phyloP scores from a whole-genome alignment of 2,329 filamentous ascomycete genomes.

The Botryotinia calthae region DNA sequence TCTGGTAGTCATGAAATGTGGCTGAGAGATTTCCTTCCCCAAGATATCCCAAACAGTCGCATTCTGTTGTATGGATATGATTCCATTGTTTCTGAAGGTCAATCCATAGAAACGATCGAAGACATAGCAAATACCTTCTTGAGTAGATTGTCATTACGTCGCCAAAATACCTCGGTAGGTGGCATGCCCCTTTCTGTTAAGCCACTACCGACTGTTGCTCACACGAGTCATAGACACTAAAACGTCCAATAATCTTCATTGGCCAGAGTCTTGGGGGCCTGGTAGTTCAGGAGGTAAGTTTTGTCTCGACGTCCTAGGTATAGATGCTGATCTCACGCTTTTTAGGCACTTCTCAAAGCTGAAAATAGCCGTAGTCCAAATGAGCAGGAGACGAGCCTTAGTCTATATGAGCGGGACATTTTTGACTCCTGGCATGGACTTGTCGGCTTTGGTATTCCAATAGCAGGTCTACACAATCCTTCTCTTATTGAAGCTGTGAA shows the following conservation, averaged over 20 bases:
- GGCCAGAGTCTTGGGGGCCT: constrained; percentile 18
- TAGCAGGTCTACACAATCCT: constrained; percentile 8
- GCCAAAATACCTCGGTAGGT: constrained; percentile 3
- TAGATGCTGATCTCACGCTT: not conserved
- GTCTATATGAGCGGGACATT: not conserved
- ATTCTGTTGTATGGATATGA: constrained; percentile 16
- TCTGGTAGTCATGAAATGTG: constrained; percentile 17
- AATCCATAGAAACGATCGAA: constrained; percentile 7
- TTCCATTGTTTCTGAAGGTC: not conserved
- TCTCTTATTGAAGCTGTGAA: constrained; percentile 14
- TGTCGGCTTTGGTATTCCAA: constrained; percentile 19
- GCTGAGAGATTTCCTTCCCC: constrained; percentile 19
- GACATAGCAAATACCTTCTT: constrained; percentile 14
- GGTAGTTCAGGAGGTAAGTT: constrained; percentile 9
- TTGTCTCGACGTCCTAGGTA: too few relatives aligned
- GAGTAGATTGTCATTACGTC: not conserved
- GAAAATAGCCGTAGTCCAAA: not conserved
- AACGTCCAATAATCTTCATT: constrained; percentile 19
- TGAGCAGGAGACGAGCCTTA: too few relatives aligned
- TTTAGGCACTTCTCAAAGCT: constrained; percentile 3
- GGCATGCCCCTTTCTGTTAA: too few relatives aligned
- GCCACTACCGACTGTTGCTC: not conserved
- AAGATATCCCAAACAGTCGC: constrained; percentile 8
- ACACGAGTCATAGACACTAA: not conserved
- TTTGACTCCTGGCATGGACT: constrained; percentile 14